Evolutionary conservation across 2,329 filamentous ascomycete genomes (phyloP), one percentile per base, ranked within the genome.

Genomic region (Colletotrichum liriopes): DNA sequence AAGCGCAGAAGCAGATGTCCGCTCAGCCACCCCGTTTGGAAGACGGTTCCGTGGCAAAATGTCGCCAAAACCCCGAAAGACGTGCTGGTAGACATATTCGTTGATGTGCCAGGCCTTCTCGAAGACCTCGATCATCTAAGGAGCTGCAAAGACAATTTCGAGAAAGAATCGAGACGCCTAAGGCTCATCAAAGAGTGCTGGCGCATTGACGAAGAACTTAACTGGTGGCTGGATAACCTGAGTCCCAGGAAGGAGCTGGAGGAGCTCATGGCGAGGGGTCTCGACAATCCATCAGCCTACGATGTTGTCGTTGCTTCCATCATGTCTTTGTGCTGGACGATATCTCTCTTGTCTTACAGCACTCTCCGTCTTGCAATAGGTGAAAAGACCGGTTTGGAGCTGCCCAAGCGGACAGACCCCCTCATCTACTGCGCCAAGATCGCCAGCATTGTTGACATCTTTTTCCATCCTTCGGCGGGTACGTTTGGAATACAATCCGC

Each of bases 21-120:
- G 20, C 74, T 82, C 11, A 76, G 78, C 60, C 76, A 72, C 2
- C 77, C 74, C 0, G 77, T 77, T 47, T 82, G 81, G 81, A 78
- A 79, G 47, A 79, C 74, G 7, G 64, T 80, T 23, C 81, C 81
- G 0, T 82, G 80, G 80, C 71, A 75, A 39, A 61, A 71, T 6
- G 73, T 74, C 3, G 76, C 79, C 0, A 82, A 80, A 43, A 74
- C 78, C 8, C 63, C 75, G 16, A 78, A 78, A 29, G 80, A 82
- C 55, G 74, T 78, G 29, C 63, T 82, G 14, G 73, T 78, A 9
- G 80, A 81, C 47, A 72, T 81, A 5, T 67, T 82, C 11, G 77
- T 78, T 8, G 79, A 81, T 14, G 72, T 79, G 0, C 77, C 77
- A 1, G 75, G 73, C 9, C 69, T 80, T 7, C 71, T 80, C 1